Evolutionary conservation across 2,329 filamentous ascomycete genomes (phyloP).

Genomic region (Microcyclospora pomicola): DNA sequence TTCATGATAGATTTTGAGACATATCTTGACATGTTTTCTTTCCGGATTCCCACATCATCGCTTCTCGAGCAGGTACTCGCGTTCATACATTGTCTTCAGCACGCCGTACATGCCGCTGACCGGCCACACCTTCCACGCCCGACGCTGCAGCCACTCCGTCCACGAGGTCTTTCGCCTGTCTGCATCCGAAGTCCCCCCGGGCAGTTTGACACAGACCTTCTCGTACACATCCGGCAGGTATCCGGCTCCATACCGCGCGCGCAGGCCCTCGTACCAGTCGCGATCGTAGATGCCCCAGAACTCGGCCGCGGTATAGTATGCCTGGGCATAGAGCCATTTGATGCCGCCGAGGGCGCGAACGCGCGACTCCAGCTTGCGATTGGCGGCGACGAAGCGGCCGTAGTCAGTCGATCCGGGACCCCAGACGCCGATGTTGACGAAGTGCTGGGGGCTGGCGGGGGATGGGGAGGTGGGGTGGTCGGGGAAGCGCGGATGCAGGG

Average conservation of each 20-base stretch:
- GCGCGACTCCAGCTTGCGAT: slow-evolving; percentile 57
- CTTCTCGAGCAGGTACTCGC: slow-evolving; percentile 10
- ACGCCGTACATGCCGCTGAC: slow-evolving; percentile 27
- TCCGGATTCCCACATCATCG: too few species aligned
- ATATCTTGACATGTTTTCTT: too few species aligned
- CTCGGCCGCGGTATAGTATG: slow-evolving; percentile 62
- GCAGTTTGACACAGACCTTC: slow-evolving; percentile 48
- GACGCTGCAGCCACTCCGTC: slow-evolving; percentile 16
- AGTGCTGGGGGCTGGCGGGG: slow-evolving; percentile 13
- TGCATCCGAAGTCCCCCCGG: slow-evolving; percentile 4
- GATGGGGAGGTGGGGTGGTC: slow-evolving; percentile 1
- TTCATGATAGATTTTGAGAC: too few species aligned
- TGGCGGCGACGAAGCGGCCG: slow-evolving; percentile 51
- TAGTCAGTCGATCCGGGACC: slow-evolving; percentile 51
- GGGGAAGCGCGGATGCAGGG: slow-evolving; percentile 7
- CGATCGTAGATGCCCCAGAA: slow-evolving; percentile 54
- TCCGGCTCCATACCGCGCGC: slow-evolving; percentile 48
- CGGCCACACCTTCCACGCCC: slow-evolving; percentile 24
- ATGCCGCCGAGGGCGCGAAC: slow-evolving; percentile 56
- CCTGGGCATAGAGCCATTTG: slow-evolving; percentile 81
- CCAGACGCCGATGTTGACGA: slow-evolving; percentile 58
- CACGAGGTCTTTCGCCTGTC: slow-evolving; percentile 9
- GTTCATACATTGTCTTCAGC: slow-evolving; percentile 18
- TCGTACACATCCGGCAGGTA: slow-evolving; percentile 55
- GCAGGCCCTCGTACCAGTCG: slow-evolving; percentile 47